Percentiles rank a stretch among this genome's conserved stretches.
Conservation (phyloP, 2,329 filamentous ascomycete species). For the Fonsecaea erecta region DNA sequence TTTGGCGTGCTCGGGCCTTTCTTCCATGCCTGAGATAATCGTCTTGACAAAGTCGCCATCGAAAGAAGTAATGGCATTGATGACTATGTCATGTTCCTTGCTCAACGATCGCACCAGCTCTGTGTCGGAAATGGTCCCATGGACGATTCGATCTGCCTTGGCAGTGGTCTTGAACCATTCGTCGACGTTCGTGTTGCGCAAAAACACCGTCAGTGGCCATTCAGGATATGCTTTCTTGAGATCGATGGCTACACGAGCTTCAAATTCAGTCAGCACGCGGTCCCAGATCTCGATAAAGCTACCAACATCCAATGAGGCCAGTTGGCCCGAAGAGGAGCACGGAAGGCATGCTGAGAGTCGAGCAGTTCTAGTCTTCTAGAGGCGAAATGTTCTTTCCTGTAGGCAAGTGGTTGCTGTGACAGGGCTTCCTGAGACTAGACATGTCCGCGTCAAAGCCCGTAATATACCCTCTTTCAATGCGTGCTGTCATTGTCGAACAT, state of each 20-base stretch:
- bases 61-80: constrained; percentile 28
- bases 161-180: constrained; percentile 21
- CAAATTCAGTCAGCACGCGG: constrained; percentile 2
- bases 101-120: constrained; percentile 25
- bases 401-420: not conserved
- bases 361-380: not conserved
- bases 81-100: constrained; percentile 29
- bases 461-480: not conserved
- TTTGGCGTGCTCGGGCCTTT: constrained; percentile 17
- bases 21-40: constrained; percentile 29
- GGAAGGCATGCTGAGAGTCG: constrained; percentile 19
- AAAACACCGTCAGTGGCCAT: constrained; percentile 24
- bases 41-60: constrained; percentile 20
- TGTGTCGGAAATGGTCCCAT: constrained; percentile 23
- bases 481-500: not conserved
- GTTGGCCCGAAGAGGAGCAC: constrained; percentile 25
- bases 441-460: not conserved
- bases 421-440: not conserved
- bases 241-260: constrained; percentile 21
- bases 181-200: constrained; percentile 20
- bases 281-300: not conserved
- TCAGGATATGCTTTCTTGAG: constrained; percentile 20
- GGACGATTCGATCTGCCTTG: constrained; percentile 24
- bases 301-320: constrained; percentile 27
- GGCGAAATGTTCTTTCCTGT: not conserved